Evolutionary conservation across 1,284 basidiomycete species (phyloP), one percentile per base, ranked within the genome.

Genomic region (Sporisorium iseilematis-ciliati): DNA sequence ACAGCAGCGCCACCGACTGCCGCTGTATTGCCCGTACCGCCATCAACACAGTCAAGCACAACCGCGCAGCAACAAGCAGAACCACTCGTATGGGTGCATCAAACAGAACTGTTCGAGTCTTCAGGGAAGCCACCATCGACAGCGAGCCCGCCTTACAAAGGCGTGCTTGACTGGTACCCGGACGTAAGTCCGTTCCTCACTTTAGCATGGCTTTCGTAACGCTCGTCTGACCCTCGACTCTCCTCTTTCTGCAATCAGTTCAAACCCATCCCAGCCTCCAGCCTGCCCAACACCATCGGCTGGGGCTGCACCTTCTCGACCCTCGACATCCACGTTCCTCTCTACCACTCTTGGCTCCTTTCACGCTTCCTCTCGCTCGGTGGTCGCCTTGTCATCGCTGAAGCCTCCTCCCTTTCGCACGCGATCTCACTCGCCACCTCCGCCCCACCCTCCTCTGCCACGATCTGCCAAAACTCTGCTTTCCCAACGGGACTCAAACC

Each of bases 51-150:
- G 23, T 18, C 20, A 6, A 20, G 16, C 0, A 2, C n/a, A 21
- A 23, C 12, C 3, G 2, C 41, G 7, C 21, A 43, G 5, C 23
- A 33, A 5, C 8, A 33, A 42, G 31, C 65, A 26, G 63, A 68
- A 25, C 75, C 78, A 4, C 64, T 80, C 14, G 65, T 75, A 3
- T 81, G 79, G 79, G 79, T 79, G n/a, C 66, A 79, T 43, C 80
- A 82, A 59, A 71, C 65, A 12, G 80, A 82, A 58, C 60, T 68
- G 14, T 80, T 71, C 48, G 58, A 74, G 29, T 31, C 35, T 5
- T 20, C 41, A 3, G 11, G 16, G 11, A 33, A 23, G 18, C 35
- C 53, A 16, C 26, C 40, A 3, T 7, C 33, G 1, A 18, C 21
- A 12, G 21, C 49, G 10, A 53, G 42, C 18, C 45, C 57, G 33